Base-by-base conservation (phyloP, 2,329 filamentous ascomycete genomes). In the Atkinsonella texensis region DNA sequence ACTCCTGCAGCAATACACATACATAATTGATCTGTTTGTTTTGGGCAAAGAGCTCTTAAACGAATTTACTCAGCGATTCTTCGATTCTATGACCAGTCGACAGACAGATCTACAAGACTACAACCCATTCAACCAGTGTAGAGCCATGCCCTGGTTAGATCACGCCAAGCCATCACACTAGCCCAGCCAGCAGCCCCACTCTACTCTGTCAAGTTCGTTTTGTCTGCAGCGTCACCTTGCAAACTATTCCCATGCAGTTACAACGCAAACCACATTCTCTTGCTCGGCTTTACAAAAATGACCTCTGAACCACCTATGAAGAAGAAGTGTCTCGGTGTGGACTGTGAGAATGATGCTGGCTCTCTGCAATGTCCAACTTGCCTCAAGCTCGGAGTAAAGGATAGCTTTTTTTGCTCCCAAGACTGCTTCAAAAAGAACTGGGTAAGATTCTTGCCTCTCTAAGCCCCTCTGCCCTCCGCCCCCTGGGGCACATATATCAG, bases 341-440 rank as follows among this genome's bases (percentile, higher is more conserved):
- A 94, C 68, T 98, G 93, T 75, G 75, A 79, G 41, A 95, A 96
- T 57, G 84, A 91, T 57, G 90, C 90, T 52, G 84, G 88, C 54
- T 76, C 83, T 50, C 74, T 98, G 46, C 90, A 97, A 69, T 98
- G 93, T 69, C 93, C 93, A 51, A 97, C 88, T 48, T 98, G 93
- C 67, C 77, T 96, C 63, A 96, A 95, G 71, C 74, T 90, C 44
- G 87, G 85, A 50, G 84, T 83, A 61, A 83, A 90, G 65, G 88
- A 93, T 63, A 95, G 89, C 73, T 96, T 83, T 71, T 98, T 97
- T 73, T 98, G 93, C 74, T 89, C 89, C 31, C 93, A 98, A 69
- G 93, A 97, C 61, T 98, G 93, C 75, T 98, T 98, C 74, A 97
- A 96, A 77, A 85, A 83, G 69, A 98, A 89, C 75, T 98, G 93